Conservation (phyloP, 179 eudicot genomes). For the Spinacia oleracea region DNA sequence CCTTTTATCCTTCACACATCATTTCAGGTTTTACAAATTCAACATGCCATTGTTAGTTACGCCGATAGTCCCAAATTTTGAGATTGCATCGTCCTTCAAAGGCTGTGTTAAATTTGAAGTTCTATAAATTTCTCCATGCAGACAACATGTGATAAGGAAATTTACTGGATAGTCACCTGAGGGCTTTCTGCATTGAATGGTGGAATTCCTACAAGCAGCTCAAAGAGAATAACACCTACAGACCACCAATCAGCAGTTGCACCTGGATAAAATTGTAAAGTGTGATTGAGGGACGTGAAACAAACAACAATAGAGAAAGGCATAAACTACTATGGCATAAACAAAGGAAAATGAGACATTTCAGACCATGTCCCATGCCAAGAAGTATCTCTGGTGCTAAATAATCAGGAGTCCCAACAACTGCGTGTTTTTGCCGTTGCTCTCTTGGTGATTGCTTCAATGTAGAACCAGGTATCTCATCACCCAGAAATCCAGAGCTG, state of each 20-base stretch:
- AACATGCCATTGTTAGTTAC: not conserved
- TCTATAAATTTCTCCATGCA: not conserved
- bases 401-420: conserved; percentile 99
- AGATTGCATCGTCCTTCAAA: not conserved
- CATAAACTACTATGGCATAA: not conserved
- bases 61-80: not conserved
- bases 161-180: conserved; percentile 49
- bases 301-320: conserved; percentile 1
- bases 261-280: conserved; percentile 42
- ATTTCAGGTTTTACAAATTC: not conserved
- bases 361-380: conserved; percentile 97
- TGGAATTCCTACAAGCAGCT: conserved; percentile 92
- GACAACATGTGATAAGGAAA: not conserved
- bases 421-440: conserved; percentile 69
- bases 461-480: conserved; percentile 48
- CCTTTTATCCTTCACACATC: not conserved
- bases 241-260: conserved; percentile 99
- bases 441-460: conserved; percentile 51
- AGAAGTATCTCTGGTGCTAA: conserved; percentile 99
- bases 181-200: conserved; percentile 96
- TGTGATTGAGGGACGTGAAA: conserved; percentile 11
- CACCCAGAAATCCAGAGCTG: conserved; percentile 50
- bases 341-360: conserved; percentile 1
- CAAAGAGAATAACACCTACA: conserved; percentile 94
- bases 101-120: not conserved